Conservation (phyloP, 768 basidiomycete species). For the Podaxis sp. region DNA sequence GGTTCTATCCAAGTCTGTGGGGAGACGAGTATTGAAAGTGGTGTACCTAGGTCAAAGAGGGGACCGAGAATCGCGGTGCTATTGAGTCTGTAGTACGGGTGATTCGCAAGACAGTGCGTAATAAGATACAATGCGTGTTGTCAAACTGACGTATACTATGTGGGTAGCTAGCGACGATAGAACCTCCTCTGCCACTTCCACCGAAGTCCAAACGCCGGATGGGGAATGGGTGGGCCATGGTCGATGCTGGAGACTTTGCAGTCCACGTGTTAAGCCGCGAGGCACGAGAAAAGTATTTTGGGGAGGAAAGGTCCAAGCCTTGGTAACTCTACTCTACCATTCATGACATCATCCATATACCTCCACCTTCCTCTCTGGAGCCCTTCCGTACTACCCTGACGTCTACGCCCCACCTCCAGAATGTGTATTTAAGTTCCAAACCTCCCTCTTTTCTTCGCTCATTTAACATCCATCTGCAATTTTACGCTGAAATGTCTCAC, state of each 20-base stretch:
- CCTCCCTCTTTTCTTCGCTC: slow-evolving; percentile 25
- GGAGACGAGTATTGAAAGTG: slow-evolving; percentile 6
- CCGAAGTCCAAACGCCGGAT: slow-evolving; percentile 61
- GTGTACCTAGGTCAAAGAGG: slow-evolving; percentile 69
- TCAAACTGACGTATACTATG: slow-evolving; percentile 1
- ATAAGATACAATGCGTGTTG: neutral
- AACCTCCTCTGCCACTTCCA: slow-evolving; percentile 61
- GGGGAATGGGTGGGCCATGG: slow-evolving; percentile 79
- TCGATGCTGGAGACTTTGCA: slow-evolving; percentile 80
- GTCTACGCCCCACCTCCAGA: slow-evolving; percentile 19
- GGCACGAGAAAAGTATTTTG: slow-evolving; percentile 70
- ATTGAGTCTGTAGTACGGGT: slow-evolving; percentile 73
- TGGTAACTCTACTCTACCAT: neutral
- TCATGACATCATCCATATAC: neutral
- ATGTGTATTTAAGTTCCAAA: slow-evolving; percentile 8
- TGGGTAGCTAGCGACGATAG: slow-evolving; percentile 52
- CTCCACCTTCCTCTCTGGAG: neutral
- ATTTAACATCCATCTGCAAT: neutral
- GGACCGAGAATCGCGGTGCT: slow-evolving; percentile 76
- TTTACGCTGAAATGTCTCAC: neutral
- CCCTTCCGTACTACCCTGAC: slow-evolving; percentile 22
- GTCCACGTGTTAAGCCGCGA: slow-evolving; percentile 73
- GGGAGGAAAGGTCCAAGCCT: slow-evolving; percentile 15
- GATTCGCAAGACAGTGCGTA: slow-evolving; percentile 68
- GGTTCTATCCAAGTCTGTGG: neutral